Evolutionary conservation across 208 protist species (phyloP).

Genomic region (Naegleria gruberi): DNA sequence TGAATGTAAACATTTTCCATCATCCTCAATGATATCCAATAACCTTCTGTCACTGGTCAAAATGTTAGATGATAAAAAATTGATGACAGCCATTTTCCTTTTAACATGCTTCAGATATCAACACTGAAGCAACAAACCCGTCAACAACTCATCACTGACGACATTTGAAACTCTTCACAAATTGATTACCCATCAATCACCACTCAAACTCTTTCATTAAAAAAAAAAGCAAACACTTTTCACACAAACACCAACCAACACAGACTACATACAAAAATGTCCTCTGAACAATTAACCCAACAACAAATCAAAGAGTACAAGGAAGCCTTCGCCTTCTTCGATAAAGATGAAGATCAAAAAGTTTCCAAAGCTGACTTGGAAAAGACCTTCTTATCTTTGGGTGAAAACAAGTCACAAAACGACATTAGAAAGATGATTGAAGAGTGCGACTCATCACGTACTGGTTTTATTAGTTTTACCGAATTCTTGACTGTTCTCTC

Average conservation of each 20-base stretch:
- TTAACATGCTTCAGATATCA: no score
- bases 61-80: no score
- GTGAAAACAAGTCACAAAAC: background rate
- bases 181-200: background rate
- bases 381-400: background rate
- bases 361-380: background rate
- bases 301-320: slow-evolving; percentile 19
- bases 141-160: no score
- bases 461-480: background rate
- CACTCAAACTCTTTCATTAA: background rate
- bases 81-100: no score
- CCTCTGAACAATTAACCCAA: background rate
- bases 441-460: slow-evolving; percentile 1
- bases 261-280: background rate
- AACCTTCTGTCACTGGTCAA: no score
- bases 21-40: no score
- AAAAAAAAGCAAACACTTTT: background rate
- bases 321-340: background rate
- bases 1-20: no score
- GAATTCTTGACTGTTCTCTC: background rate
- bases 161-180: background rate
- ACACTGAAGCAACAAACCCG: no score
- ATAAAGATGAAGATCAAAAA: slow-evolving; percentile 18
- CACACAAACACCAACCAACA: background rate
- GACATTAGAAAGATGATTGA: slow-evolving; percentile 22